Percentiles rank a stretch among this genome's conserved stretches.
Evolutionary conservation across 139 green algal species (phyloP).

Genomic region (Closterium sp.): DNA sequence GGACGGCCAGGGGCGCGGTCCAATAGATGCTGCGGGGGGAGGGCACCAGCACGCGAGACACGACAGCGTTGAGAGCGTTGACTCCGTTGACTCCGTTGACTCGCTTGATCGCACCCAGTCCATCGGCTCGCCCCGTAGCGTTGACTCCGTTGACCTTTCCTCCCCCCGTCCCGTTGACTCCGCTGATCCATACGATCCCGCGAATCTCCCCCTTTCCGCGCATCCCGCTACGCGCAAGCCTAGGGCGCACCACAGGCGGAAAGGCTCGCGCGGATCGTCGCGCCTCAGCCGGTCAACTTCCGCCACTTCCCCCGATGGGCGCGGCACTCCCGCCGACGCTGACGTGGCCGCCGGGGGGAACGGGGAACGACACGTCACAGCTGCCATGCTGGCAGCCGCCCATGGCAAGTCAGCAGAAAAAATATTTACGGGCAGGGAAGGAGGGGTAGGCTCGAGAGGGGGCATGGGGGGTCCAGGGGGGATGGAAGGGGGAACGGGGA

Average conservation of each 20-base stretch:
- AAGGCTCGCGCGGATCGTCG: not conserved
- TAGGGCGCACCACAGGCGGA: not conserved
- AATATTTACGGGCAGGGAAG: not conserved
- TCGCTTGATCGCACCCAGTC: not conserved
- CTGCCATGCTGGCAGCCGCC: not conserved
- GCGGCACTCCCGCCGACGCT: not conserved
- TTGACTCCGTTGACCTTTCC: not conserved
- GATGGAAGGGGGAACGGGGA: not conserved
- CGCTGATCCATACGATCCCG: not conserved
- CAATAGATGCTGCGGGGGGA: too few species aligned
- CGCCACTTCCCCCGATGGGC: not conserved
- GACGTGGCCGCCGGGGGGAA: not conserved
- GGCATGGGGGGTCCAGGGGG: not conserved
- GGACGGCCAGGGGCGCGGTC: not conserved
- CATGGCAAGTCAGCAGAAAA: not conserved
- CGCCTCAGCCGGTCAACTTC: not conserved
- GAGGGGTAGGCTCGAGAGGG: not conserved
- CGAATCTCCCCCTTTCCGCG: not conserved
- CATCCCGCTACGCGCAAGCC: not conserved
- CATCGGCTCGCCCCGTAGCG: not conserved
- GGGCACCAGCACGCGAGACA: not conserved
- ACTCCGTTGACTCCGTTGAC: not conserved
- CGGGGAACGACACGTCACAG: not conserved
- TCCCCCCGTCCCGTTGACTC: not conserved
- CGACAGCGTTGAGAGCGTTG: not conserved